These are phyloP conservation scores for Myxozyma nipponensis DNA, from an alignment of 805 yeast genomes.

Conservation along the genomic window DNA sequence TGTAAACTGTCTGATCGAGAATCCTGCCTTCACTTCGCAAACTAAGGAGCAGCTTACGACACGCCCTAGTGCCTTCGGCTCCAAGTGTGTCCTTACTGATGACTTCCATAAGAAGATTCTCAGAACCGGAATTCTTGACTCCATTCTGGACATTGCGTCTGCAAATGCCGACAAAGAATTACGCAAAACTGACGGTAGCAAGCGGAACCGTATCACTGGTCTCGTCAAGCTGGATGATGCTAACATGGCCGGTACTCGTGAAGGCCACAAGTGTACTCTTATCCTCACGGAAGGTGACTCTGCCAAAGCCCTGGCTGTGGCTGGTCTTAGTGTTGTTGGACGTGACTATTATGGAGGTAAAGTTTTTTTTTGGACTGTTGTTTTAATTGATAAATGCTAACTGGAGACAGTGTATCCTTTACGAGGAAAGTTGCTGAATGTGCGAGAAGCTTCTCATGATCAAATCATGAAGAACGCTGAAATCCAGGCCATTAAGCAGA, in stretches of 20 bases:
- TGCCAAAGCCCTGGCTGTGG: constrained; percentile 85
- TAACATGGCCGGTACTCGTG: constrained; percentile 90
- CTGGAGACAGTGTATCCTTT: constrained; percentile 65
- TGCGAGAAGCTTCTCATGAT: constrained; percentile 94
- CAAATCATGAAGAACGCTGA: constrained; percentile 90
- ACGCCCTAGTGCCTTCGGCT: constrained; percentile 82
- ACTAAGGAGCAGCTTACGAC: constrained; percentile 95
- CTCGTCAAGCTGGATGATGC: constrained; percentile 92
- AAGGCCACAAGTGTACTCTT: constrained; percentile 86
- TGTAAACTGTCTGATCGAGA: constrained; percentile 86
- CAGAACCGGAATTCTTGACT: constrained; percentile 66
- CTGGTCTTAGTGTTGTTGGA: constrained; percentile 92
- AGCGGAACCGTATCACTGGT: constrained; percentile 79
- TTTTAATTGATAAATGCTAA: neutral
- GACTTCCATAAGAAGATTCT: constrained; percentile 67
- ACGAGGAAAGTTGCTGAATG: constrained; percentile 91
- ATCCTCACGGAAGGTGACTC: constrained; percentile 97
- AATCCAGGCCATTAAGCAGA: constrained; percentile 91
- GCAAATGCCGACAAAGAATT: constrained; percentile 84
- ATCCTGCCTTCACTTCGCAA: constrained; percentile 96
- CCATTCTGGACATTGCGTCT: constrained; percentile 75
- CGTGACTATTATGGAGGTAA: constrained; percentile 80
- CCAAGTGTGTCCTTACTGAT: constrained; percentile 72
- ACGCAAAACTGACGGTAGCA: constrained; percentile 80
- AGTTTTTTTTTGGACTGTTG: neutral